Evolutionary conservation across 345 rosid species (phyloP), one percentile per base, ranked within the genome.

Genomic region (Citrus sp.): DNA sequence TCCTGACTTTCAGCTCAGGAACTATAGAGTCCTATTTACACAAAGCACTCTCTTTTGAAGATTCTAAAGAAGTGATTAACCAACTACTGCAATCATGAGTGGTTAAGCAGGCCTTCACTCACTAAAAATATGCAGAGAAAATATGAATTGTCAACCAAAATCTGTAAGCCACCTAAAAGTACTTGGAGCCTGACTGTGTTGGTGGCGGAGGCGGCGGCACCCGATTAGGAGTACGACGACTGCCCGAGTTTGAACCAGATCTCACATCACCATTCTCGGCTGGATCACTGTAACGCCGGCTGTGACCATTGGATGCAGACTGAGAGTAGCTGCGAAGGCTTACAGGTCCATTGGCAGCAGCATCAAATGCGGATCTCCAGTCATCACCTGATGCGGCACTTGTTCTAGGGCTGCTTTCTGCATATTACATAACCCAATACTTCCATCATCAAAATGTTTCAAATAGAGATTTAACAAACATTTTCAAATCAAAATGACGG

Each of bases 361-460:
- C 88, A 6, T 92, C 89, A 32, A 95, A 95, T 38, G 98, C 98
- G 51, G 89, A 85, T 83, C 93, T 92, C 98, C 98, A 95, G 80
- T 93, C 98, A 61, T 95, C 98, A 14, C 91, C 94, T 7, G 90
- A 62, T 12, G 88, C 80, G 1, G 88, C 92, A 77, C 76, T 85
- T 37, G 86, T 83, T 87, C 93, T 88, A 3, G 98, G 97, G 85
- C 98, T 94, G 79, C 89, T 90, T 72, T 93, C 98, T 95, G 93
- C 70, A 40, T 64, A 78, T 32, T 46, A 60, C 22, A 51, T 8
- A 8, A 61, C n/a, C 74, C 72, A 65, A 13, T 46, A 42, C 32
- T 68, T 68, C 13, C 46, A 68, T 68, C 72, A 24, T 12, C 55
- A 25, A 4, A 68, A 13, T 10, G 14, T 16, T 27, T 64, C 38